A percentile compares a stretch with the other conserved stretches of the same genome.
phyloP scores from a whole-genome alignment of 2,329 filamentous ascomycete species.

The Aspergillus pseudotamarii region DNA sequence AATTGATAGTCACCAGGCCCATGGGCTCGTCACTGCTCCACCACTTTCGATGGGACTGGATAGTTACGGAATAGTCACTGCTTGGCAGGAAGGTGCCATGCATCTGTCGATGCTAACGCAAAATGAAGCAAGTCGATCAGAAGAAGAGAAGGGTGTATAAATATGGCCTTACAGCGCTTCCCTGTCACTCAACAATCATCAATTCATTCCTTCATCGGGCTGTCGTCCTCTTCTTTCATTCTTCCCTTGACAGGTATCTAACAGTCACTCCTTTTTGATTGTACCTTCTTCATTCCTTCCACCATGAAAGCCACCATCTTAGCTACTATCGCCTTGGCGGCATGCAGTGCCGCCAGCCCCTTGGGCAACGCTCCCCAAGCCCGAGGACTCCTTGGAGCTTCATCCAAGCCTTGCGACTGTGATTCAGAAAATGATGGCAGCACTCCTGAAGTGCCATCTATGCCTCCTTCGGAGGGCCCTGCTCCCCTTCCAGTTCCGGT shows the following conservation, averaged over 20 bases:
- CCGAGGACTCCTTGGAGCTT: slow-evolving; percentile 5
- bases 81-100: slow-evolving; percentile 7
- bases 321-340: slow-evolving; percentile 21
- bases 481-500: background rate
- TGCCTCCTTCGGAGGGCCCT: background rate
- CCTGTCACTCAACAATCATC: background rate
- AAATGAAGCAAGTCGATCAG: background rate
- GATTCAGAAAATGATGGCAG: background rate
- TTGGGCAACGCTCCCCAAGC: slow-evolving; percentile 11
- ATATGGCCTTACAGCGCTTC: background rate
- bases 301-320: slow-evolving; percentile 23
- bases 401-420: background rate
- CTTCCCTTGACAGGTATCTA: slow-evolving; percentile 1
- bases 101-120: background rate
- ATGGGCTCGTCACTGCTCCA: background rate
- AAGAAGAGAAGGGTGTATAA: slow-evolving; percentile 6
- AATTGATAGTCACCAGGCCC: too few relatives aligned
- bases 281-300: slow-evolving; percentile 10
- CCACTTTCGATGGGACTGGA: background rate
- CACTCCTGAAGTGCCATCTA: background rate
- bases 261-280: slow-evolving; percentile 13
- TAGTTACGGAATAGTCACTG: slow-evolving; percentile 12
- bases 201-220: slow-evolving; percentile 6
- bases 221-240: slow-evolving; percentile 1
- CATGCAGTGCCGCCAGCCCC: slow-evolving; percentile 19